phyloP scores from a whole-genome alignment of 108 stramenopile species.

The Nitzschia sp. region DNA sequence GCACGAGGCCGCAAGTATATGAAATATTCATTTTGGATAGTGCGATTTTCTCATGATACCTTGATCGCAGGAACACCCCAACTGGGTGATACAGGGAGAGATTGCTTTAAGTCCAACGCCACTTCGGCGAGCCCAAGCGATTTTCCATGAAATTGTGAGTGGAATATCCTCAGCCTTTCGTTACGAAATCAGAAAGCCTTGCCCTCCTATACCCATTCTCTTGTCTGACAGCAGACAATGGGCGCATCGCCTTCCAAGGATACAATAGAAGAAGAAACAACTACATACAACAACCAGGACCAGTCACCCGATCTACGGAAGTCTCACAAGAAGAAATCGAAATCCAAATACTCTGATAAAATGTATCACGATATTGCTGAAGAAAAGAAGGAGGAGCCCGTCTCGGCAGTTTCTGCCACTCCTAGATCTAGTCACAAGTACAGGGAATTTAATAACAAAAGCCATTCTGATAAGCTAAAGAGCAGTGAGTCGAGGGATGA shows the following conservation, averaged over 20 bases:
- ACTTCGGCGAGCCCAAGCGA: neutral
- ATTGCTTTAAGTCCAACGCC: neutral
- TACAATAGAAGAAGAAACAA: neutral
- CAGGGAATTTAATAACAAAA: neutral
- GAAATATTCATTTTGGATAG: too few relatives aligned
- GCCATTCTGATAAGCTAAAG: neutral
- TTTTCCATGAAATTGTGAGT: too few relatives aligned
- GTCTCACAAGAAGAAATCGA: too few relatives aligned
- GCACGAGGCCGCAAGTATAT: too few relatives aligned
- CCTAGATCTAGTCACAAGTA: slow-evolving; percentile 5
- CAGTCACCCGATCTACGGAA: neutral
- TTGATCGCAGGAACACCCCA: too few relatives aligned
- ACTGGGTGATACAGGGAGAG: too few relatives aligned
- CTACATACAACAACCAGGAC: neutral
- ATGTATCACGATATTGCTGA: neutral
- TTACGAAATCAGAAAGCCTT: neutral
- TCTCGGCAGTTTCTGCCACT: slow-evolving; percentile 14
- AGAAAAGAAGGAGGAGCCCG: slow-evolving; percentile 12
- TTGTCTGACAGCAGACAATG: slow-evolving; percentile 10
- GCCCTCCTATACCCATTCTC: neutral
- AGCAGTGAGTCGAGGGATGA: slow-evolving; percentile 16
- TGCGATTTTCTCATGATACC: too few relatives aligned
- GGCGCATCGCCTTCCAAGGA: slow-evolving; percentile 26
- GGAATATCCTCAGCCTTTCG: too few relatives aligned
- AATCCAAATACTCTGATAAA: too few relatives aligned